These are phyloP conservation scores for Colletotrichum aenigma DNA, from an alignment of 2,329 filamentous ascomycete species.

Conservation along the genomic window DNA sequence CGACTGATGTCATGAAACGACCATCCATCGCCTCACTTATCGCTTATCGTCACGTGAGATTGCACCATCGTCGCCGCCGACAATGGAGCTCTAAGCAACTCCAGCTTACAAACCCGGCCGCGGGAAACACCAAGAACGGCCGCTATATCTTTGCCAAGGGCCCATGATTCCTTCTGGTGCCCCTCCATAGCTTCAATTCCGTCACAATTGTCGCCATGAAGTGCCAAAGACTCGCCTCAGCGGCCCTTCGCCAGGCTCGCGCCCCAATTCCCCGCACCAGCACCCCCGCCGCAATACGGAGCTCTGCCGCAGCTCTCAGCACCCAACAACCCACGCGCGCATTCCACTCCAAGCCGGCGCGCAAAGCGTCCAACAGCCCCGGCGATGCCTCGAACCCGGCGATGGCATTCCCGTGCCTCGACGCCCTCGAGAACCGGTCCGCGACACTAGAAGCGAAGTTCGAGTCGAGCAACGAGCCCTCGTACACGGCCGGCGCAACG, in stretches of 20 bases:
- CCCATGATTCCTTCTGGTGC: background rate
- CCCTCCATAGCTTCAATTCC: background rate
- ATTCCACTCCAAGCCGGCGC: slow-evolving; percentile 19
- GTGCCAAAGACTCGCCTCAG: slow-evolving; percentile 17
- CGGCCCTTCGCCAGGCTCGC: slow-evolving; percentile 20
- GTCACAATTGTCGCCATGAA: slow-evolving; percentile 14
- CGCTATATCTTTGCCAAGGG: background rate
- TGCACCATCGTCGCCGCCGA: slow-evolving; percentile 11
- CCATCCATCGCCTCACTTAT: background rate
- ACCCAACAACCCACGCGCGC: background rate
- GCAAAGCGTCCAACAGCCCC: slow-evolving; percentile 23
- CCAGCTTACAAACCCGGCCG: slow-evolving; percentile 13
- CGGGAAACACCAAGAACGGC: background rate
- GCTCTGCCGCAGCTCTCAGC: background rate
- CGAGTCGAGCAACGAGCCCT: slow-evolving; percentile 81
- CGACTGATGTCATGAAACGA: no score
- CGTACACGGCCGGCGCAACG: slow-evolving; percentile 90
- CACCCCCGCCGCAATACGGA: slow-evolving; percentile 4
- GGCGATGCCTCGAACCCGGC: slow-evolving; percentile 74
- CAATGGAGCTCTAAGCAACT: background rate
- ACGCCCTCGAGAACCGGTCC: slow-evolving; percentile 80
- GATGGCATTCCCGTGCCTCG: slow-evolving; percentile 88
- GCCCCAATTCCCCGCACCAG: background rate
- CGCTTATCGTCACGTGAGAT: slow-evolving; percentile 20
- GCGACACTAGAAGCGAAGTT: slow-evolving; percentile 73